A percentile compares a stretch with the other conserved stretches of the same genome.
Evolutionary conservation across 2,329 filamentous ascomycete genomes (phyloP).

Genomic region (Aspergillus udagawae): DNA sequence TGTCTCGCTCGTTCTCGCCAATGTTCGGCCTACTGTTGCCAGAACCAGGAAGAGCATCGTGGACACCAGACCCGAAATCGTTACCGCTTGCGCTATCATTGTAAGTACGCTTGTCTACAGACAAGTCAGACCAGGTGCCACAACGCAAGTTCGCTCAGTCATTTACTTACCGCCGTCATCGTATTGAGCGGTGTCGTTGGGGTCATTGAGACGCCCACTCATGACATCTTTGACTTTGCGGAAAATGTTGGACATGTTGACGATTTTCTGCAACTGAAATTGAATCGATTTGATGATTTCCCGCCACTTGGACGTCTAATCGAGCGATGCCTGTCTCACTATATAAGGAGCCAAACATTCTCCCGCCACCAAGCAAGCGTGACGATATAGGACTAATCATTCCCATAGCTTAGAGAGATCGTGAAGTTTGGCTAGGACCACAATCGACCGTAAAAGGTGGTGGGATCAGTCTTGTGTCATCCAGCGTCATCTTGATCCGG

Average conservation of each 20-base stretch:
- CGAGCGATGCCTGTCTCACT: neutral
- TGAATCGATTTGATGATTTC: neutral
- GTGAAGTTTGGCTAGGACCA: too few species aligned
- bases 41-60: neutral
- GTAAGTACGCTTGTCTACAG: neutral
- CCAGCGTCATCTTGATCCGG: neutral
- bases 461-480: neutral
- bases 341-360: neutral
- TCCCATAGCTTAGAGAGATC: too few species aligned
- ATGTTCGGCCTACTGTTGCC: neutral
- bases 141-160: neutral
- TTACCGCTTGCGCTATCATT: neutral
- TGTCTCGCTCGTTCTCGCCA: neutral
- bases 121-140: neutral
- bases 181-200: constrained; percentile 9
- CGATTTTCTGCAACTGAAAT: neutral
- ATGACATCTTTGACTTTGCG: constrained; percentile 49
- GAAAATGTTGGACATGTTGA: constrained; percentile 44
- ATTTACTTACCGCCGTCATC: neutral
- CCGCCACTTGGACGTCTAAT: too few species aligned
- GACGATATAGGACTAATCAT: neutral
- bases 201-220: constrained; percentile 25
- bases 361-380: neutral
- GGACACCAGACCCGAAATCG: neutral
- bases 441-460: neutral